A percentile compares a stretch with the other conserved stretches of the same genome.
Conservation (phyloP, 176 grass and related monocot species). For the Aegilops longissima region DNA sequence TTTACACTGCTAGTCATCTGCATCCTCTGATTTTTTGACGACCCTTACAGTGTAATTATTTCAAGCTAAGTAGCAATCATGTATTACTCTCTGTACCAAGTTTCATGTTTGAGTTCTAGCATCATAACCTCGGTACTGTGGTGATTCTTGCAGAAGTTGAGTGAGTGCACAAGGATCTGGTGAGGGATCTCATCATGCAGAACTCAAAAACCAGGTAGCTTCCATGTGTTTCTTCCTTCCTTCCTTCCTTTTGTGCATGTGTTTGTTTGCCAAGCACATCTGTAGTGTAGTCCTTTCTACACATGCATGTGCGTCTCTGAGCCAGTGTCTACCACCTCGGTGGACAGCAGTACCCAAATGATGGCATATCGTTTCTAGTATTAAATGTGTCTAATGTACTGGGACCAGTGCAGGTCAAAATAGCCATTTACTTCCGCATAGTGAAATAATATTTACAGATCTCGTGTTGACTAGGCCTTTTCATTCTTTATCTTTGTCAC, state of each 20-base stretch:
- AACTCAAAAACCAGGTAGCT: slow-evolving; percentile 70
- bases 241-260: neutral
- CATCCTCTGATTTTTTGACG: neutral
- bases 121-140: slow-evolving; percentile 1
- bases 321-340: neutral
- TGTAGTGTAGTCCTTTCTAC: slow-evolving; percentile 37
- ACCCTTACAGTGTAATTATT: neutral
- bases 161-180: slow-evolving; percentile 34
- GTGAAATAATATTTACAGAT: slow-evolving; percentile 12
- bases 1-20: neutral
- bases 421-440: slow-evolving; percentile 8
- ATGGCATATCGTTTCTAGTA: slow-evolving; percentile 34
- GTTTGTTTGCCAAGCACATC: slow-evolving; percentile 28
- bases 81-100: neutral
- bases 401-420: slow-evolving; percentile 23
- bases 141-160: slow-evolving; percentile 38
- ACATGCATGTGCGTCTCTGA: slow-evolving; percentile 44
- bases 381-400: slow-evolving; percentile 33
- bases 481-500: neutral
- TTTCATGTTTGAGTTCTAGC: neutral
- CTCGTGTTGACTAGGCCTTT: neutral
- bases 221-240: neutral
- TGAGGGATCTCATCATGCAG: slow-evolving; percentile 66
- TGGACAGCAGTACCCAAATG: slow-evolving; percentile 38
- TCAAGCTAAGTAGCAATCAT: neutral